Evolutionary conservation across 192 early-diverging fungal species (phyloP).

Genomic region (Glomus cerebriforme): DNA sequence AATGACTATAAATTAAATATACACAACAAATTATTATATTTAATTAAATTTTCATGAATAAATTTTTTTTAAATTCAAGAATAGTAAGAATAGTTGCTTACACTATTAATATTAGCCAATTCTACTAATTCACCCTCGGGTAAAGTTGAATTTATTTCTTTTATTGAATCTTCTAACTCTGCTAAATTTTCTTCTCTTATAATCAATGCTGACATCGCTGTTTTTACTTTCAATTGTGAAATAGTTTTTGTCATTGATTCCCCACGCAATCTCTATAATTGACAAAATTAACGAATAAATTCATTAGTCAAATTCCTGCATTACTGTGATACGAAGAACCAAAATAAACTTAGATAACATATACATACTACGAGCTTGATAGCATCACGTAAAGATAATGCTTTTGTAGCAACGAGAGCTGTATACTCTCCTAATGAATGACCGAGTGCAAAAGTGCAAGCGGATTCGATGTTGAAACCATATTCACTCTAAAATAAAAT

Average conservation of each 20-base stretch:
- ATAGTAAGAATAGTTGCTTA: slow-evolving; percentile 26
- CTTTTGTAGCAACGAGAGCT: slow-evolving; percentile 69
- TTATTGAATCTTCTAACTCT: slow-evolving; percentile 69
- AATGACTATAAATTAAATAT: not conserved
- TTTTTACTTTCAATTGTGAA: slow-evolving; percentile 59
- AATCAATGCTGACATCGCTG: slow-evolving; percentile 89
- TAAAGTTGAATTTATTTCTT: slow-evolving; percentile 59
- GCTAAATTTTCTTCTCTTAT: slow-evolving; percentile 71
- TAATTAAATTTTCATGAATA: not conserved
- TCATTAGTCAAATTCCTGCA: too few species aligned
- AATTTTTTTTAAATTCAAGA: not conserved
- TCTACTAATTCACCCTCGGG: slow-evolving; percentile 78
- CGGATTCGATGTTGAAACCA: slow-evolving; percentile 72
- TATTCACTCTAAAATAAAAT: slow-evolving; percentile 54
- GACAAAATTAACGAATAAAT: not conserved
- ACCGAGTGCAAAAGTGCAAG: slow-evolving; percentile 81
- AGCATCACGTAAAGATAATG: slow-evolving; percentile 74
- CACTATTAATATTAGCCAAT: slow-evolving; percentile 86
- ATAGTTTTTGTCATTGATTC: slow-evolving; percentile 84
- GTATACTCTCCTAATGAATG: slow-evolving; percentile 95
- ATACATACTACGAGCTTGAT: slow-evolving; percentile 74
- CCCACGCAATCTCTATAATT: slow-evolving; percentile 70
- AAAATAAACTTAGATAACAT: too few species aligned
- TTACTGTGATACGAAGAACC: too few species aligned
- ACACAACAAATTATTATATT: not conserved